Evolutionary conservation across 805 yeast species (phyloP).

Genomic region (Maudiozyma pseudohumilis): DNA sequence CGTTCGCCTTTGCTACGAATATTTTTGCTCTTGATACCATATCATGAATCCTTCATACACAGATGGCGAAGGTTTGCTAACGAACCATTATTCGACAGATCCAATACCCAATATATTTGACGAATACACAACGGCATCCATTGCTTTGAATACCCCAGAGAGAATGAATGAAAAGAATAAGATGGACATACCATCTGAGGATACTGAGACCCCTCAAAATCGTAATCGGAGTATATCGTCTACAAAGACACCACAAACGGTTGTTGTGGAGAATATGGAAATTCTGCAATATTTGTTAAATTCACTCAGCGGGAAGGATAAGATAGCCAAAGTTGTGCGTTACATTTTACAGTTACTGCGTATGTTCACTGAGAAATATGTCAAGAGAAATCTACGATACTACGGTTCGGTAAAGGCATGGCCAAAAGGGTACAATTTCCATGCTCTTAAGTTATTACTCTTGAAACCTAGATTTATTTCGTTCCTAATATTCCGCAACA

Average conservation of each 20-base stretch:
- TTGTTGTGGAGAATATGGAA: conserved; percentile 1
- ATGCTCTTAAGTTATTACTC: conserved; percentile 1
- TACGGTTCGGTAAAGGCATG: too few species aligned
- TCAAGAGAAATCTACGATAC: background rate
- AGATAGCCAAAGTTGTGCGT: conserved; percentile 54
- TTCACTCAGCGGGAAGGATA: conserved; percentile 52
- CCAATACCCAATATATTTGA: background rate
- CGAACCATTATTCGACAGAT: background rate
- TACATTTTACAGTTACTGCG: conserved; percentile 46
- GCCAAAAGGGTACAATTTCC: conserved; percentile 1
- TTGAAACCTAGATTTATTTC: conserved; percentile 4
- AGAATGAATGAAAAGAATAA: too few species aligned
- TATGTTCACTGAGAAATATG: conserved; percentile 5
- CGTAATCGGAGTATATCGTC: background rate
- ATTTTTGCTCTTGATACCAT: too few species aligned
- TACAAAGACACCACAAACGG: background rate
- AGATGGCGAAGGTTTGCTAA: background rate
- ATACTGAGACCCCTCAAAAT: too few species aligned
- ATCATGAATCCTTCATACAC: background rate
- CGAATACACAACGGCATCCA: background rate
- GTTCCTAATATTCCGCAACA: conserved; percentile 10
- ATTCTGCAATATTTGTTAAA: conserved; percentile 6
- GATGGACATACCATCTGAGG: too few species aligned
- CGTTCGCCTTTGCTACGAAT: too few species aligned
- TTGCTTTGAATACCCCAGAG: too few species aligned